Percentiles rank a stretch among this genome's conserved stretches.
These are phyloP conservation scores for Sporothrix schenckii DNA, from an alignment of 2,329 filamentous ascomycete genomes.

Conservation along the genomic window DNA sequence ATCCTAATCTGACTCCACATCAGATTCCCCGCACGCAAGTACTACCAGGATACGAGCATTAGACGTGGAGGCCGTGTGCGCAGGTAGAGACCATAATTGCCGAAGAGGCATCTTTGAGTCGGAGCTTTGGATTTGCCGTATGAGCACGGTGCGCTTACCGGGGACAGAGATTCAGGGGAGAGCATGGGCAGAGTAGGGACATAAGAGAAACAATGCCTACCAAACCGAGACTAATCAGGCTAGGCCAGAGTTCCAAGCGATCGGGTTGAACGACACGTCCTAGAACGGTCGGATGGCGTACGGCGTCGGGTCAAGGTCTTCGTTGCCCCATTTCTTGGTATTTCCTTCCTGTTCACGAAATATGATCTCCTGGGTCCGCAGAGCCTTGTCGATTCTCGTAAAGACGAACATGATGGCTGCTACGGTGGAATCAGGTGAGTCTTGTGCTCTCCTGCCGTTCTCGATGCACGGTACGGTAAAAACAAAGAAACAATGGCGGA, in stretches of 20 bases:
- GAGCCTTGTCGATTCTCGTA: constrained; percentile 11
- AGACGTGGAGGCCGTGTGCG: too few species aligned
- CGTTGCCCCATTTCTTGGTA: constrained; percentile 30
- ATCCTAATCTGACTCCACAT: background rate
- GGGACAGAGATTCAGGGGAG: background rate
- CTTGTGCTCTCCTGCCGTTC: too few species aligned
- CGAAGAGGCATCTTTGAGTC: too few species aligned
- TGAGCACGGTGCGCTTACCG: background rate
- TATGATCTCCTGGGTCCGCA: constrained; percentile 29
- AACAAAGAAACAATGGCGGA: background rate
- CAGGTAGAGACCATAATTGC: too few species aligned
- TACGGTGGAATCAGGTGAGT: too few species aligned
- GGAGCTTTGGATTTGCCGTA: too few species aligned
- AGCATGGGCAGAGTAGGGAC: background rate
- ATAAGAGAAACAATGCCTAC: background rate
- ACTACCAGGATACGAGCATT: too few species aligned
- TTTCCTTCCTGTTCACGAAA: constrained; percentile 26
- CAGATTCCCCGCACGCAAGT: background rate
- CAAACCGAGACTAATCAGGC: constrained; percentile 28
- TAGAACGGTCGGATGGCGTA: constrained; percentile 24
- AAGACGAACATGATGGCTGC: constrained; percentile 14
- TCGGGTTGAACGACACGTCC: constrained; percentile 34
- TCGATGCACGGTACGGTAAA: background rate
- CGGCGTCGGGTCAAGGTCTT: constrained; percentile 30
- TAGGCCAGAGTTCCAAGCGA: constrained; percentile 32